Base-by-base conservation (phyloP, 2,329 filamentous ascomycete species). In the Gnomoniopsis smithogilvyi region DNA sequence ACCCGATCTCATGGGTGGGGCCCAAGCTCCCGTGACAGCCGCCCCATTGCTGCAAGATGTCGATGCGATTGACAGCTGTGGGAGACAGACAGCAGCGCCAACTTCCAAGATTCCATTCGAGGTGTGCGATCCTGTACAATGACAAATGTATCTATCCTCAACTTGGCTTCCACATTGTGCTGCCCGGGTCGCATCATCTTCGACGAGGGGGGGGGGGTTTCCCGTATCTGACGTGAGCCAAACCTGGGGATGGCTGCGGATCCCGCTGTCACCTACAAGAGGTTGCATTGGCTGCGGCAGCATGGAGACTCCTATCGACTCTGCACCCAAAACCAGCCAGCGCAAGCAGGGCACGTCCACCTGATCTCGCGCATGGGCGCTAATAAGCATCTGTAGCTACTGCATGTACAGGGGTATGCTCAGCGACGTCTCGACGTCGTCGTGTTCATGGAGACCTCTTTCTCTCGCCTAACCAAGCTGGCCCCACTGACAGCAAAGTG, bases 141-240 rank as follows among this genome's bases (percentile, higher is more conserved):
- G 34, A 49, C 36, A 15, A 46, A 15, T 24, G 19, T 22, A 36
- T 41, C 45, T 15, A 30, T 30, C 26, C 26, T 30, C 56, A 50
- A 45, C 45, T 54, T 11, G 34, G 51, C 34, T 36, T 36, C 19
- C 24, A 59, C 33, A 51, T 19, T 10, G 22, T 10, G 48, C 59
- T 55, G 59, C 59, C 58, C 51, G 59, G 59, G 51, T 51, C 54
- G 59, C 55, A 53, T 52, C 56, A 51, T 57, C 24, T n/a, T 14
- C 19, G 50, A 56, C 50, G 34, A 41, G 48, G 33, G 47, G 30
- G 52, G 36, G 26, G 38, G 21, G 46, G 24, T 30, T 52, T 33
- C 51, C n/a, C n/a, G n/a, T 51, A 33, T 59, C 60, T 62, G 60
- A 62, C 60, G 60, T 60, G 60, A 59, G 60, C 53, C 52, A 22